A percentile compares a stretch with the other conserved stretches of the same genome.
phyloP scores from a whole-genome alignment of 2,329 filamentous ascomycete genomes.

The Teratosphaeria destructans region DNA sequence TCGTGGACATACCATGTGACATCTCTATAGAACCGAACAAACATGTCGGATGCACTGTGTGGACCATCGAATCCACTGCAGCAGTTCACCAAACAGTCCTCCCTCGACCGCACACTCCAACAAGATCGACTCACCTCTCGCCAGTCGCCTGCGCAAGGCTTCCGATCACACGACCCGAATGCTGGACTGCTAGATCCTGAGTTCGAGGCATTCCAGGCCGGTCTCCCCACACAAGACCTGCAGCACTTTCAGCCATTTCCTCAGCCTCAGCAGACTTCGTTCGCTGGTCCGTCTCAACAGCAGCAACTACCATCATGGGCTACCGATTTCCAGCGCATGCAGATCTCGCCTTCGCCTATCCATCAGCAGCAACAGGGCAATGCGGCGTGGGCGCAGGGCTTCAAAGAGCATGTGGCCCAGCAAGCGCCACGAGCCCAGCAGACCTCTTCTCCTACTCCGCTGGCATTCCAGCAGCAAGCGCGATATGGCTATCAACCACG shows the following conservation, averaged over 20 bases:
- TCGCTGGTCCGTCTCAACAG: constrained; percentile 16
- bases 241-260: constrained; percentile 21
- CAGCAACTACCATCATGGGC: constrained; percentile 34
- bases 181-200: constrained; percentile 51
- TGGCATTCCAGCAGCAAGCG: constrained; percentile 23
- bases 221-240: constrained; percentile 29
- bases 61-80: constrained; percentile 67
- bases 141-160: constrained; percentile 44
- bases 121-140: constrained; percentile 56
- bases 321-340: constrained; percentile 39
- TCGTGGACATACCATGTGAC: not conserved
- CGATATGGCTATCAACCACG: constrained; percentile 17
- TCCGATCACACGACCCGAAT: constrained; percentile 48
- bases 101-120: constrained; percentile 59
- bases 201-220: constrained; percentile 59
- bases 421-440: constrained; percentile 17
- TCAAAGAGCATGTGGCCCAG: constrained; percentile 37
- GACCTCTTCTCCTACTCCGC: constrained; percentile 17
- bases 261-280: constrained; percentile 1
- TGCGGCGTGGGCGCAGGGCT: constrained; percentile 49
- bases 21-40: not conserved
- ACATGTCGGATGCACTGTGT: constrained; percentile 59
- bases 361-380: constrained; percentile 36
- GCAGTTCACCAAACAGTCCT: constrained; percentile 59
- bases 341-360: constrained; percentile 33